phyloP scores from a whole-genome alignment of 768 basidiomycete genomes.

The Suillus lakei region DNA sequence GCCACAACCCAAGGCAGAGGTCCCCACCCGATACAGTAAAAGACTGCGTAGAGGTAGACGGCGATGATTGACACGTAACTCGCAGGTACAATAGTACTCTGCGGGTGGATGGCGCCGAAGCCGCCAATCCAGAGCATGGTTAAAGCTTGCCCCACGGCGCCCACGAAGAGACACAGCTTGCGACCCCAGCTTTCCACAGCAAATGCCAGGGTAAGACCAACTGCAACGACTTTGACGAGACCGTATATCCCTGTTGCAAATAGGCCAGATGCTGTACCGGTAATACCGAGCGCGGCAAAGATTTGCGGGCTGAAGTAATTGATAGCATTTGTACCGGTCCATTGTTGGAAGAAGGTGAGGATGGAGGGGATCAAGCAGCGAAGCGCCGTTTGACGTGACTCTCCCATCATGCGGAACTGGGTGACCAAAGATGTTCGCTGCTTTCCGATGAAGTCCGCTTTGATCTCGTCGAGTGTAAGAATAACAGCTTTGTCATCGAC shows the following conservation, averaged over 20 bases:
- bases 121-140: slow-evolving; percentile 55
- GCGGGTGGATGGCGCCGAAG: slow-evolving; percentile 42
- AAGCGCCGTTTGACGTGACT: slow-evolving; percentile 39
- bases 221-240: slow-evolving; percentile 43
- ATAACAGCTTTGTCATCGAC: slow-evolving; percentile 39
- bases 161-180: slow-evolving; percentile 49
- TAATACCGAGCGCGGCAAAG: slow-evolving; percentile 49
- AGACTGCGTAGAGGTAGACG: slow-evolving; percentile 52
- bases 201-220: slow-evolving; percentile 44
- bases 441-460: slow-evolving; percentile 46
- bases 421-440: slow-evolving; percentile 33
- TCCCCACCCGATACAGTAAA: slow-evolving; percentile 50
- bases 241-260: slow-evolving; percentile 49
- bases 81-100: slow-evolving; percentile 36
- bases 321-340: slow-evolving; percentile 54
- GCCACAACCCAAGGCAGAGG: slow-evolving; percentile 40
- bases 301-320: slow-evolving; percentile 54
- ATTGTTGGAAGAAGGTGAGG: slow-evolving; percentile 49
- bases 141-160: slow-evolving; percentile 47
- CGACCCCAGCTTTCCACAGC: slow-evolving; percentile 51
- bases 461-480: slow-evolving; percentile 46
- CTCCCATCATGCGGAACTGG: slow-evolving; percentile 45
- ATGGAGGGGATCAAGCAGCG: slow-evolving; percentile 47
- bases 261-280: slow-evolving; percentile 42
- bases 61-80: slow-evolving; percentile 50